Evolutionary conservation across 106 monocot genomes (phyloP).

Genomic region (Phalaenopsis equestris): DNA sequence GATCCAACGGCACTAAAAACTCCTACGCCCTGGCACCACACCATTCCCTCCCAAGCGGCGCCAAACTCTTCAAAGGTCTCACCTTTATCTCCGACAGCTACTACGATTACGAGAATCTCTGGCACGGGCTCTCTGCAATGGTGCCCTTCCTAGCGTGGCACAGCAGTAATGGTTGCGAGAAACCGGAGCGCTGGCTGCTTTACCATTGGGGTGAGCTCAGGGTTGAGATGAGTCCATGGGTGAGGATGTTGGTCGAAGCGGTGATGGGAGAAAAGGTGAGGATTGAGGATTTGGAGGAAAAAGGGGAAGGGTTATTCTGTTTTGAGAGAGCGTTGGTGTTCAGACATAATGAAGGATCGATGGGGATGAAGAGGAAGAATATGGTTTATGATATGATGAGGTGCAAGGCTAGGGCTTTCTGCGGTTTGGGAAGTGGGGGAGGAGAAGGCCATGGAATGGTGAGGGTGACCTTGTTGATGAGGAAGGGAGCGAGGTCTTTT

Average conservation of each 20-base stretch:
- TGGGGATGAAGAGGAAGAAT: constrained; percentile 19
- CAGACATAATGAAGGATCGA: constrained; percentile 30
- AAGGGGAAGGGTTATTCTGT: constrained; percentile 19
- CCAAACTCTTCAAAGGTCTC: constrained; percentile 39
- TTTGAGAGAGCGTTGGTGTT: constrained; percentile 53
- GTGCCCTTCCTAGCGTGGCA: constrained; percentile 57
- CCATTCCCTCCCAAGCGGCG: constrained; percentile 41
- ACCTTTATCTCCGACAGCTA: constrained; percentile 64
- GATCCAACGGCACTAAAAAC: constrained; percentile 45
- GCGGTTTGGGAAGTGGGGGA: not conserved
- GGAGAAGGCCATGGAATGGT: not conserved
- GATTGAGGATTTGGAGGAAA: constrained; percentile 18
- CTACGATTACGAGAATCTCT: constrained; percentile 51
- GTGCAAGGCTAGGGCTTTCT: constrained; percentile 34
- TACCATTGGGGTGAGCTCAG: constrained; percentile 70
- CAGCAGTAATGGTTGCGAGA: constrained; percentile 18
- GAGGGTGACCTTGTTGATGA: not conserved
- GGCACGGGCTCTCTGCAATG: constrained; percentile 55
- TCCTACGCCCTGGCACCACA: constrained; percentile 43
- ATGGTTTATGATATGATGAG: constrained; percentile 35
- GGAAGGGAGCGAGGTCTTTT: not conserved
- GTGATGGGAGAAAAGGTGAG: constrained; percentile 22
- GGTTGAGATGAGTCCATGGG: constrained; percentile 40
- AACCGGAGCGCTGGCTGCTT: constrained; percentile 59
- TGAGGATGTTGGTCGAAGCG: constrained; percentile 22